A percentile compares a stretch with the other conserved stretches of the same genome.
These are phyloP conservation scores for Alternaria atra DNA, from an alignment of 2,329 filamentous ascomycete species.

Conservation along the genomic window DNA sequence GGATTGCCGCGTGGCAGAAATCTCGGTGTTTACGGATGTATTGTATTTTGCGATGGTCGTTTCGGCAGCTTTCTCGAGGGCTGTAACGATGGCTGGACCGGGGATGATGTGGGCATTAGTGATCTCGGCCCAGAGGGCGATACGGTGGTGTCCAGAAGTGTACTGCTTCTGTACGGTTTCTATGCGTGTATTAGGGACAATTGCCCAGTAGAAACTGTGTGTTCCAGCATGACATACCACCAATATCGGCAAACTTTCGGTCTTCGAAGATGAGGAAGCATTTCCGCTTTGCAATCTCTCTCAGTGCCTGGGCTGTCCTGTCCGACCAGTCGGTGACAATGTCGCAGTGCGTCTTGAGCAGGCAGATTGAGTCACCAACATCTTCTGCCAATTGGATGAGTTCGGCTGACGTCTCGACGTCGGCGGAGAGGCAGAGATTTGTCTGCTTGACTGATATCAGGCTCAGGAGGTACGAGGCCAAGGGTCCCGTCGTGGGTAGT, in stretches of 20 bases:
- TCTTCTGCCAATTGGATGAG: slow-evolving; percentile 66
- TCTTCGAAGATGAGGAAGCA: slow-evolving; percentile 64
- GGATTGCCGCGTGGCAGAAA: slow-evolving; percentile 50
- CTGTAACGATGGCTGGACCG: slow-evolving; percentile 61
- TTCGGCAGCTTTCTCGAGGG: slow-evolving; percentile 59
- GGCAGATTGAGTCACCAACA: slow-evolving; percentile 67
- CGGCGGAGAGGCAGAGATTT: slow-evolving; percentile 65
- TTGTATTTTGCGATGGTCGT: slow-evolving; percentile 59
- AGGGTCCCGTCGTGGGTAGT: slow-evolving; percentile 53
- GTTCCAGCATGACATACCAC: slow-evolving; percentile 52
- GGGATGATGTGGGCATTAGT: slow-evolving; percentile 64
- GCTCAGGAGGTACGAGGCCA: slow-evolving; percentile 59
- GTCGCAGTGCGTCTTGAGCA: slow-evolving; percentile 70
- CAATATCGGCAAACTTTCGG: slow-evolving; percentile 65
- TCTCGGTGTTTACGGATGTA: slow-evolving; percentile 61
- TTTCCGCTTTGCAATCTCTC: slow-evolving; percentile 59
- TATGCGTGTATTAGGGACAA: slow-evolving; percentile 32
- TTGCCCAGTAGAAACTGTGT: not conserved
- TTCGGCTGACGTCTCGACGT: slow-evolving; percentile 64
- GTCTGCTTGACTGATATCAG: slow-evolving; percentile 61
- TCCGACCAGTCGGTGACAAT: slow-evolving; percentile 69
- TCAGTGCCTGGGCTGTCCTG: slow-evolving; percentile 60
- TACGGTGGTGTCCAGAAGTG: slow-evolving; percentile 59
- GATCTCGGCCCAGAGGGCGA: slow-evolving; percentile 62
- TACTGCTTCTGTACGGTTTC: slow-evolving; percentile 66